Evolutionary conservation across 495 filamentous ascomycete species (phyloP), one percentile per base, ranked within the genome.

Genomic region (Trichoderma virens): DNA sequence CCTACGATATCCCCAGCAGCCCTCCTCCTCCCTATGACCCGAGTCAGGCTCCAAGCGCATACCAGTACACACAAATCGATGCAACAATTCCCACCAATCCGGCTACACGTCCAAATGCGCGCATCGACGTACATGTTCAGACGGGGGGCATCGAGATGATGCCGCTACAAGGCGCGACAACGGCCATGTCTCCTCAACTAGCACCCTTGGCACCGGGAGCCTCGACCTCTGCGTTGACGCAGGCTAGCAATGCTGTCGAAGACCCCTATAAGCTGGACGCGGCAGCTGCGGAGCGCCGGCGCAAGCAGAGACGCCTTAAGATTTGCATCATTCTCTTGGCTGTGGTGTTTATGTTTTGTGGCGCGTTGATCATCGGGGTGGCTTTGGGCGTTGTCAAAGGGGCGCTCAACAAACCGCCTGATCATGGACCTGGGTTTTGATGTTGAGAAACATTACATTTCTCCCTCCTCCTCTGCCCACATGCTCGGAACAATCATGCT

Each of bases 1-100:
- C 51, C 25, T 56, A 56, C 25, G 51, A 56, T 5, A 56, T 56
- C 3, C 51, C 51, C 51, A 56, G 51, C 51, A 56, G 51, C 25
- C 51, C 51, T 28, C 51, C 51, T 30, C 51, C 51, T 18, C 51
- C 51, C 1, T 56, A 56, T 30, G 51, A 56, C 27, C 51, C 51
- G 27, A 30, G 51, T 18, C 51, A 56, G 20, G 51, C 51, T 11
- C 51, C 51, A 30, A 30, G 51, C 51, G 51, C 51, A 13, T 27
- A 28, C 27, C 20, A 14, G 16, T 56, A 56, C 28, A 7, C 23
- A 56, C 25, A 13, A 0, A 56, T 28, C 25, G 23, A 56, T 30
- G 27, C 51, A 18, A 27, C 51, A 30, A 30, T 23, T 3, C 8
- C 25, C 25, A 23, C 47, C 23, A n/a, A 20, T 47, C 43, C 18